Base-by-base conservation (phyloP, 306 rosid genomes). In the Lathyrus aphaca region DNA sequence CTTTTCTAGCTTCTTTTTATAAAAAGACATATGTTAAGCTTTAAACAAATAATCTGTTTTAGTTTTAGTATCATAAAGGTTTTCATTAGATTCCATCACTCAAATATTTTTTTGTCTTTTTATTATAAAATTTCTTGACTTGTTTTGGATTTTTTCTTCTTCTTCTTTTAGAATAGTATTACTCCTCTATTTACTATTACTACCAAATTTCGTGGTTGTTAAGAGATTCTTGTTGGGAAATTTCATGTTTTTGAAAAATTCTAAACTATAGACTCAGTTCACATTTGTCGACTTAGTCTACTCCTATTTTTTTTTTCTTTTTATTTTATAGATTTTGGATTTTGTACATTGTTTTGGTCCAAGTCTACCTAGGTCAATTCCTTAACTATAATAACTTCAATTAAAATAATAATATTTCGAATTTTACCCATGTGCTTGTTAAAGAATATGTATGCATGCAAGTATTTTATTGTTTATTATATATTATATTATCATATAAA, bases 161-260 rank as follows among this genome's bases (percentile, higher is more conserved):
- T 50, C 12, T 46, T 15, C 6, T 5, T 7, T 46, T 6, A 49
- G 56, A 8, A 17, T 0, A 17, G 14, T 50, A 50, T 11, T 8
- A 50, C 56, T 32, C 0, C 8, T 32, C 38, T 4, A 19, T 21
- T 19, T 19, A 40, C 5, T 4, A 15, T 15, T 48, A n/a, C 38
- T 46, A 21, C 21, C 23, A 70, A 68, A 38, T 55, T 54, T 15
- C 39, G 76, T 73, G 70, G 83, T 60, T 74, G 76, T 68, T 54
- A 29, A 37, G 1, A 10, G 10, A 49, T 66, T 35, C 72, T 8
- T 68, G 6, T 45, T 64, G 40, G 44, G 27, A 43, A 27, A 69
- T 64, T 29, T 39, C 86, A 65, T 37, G 75, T 60, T 84, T 65
- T 84, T 71, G 85, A 75, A 76, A 68, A 74, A 9, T 78, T 64